Evolutionary conservation across 2,329 filamentous ascomycete species (phyloP).

Genomic region (Colletotrichum sp.): DNA sequence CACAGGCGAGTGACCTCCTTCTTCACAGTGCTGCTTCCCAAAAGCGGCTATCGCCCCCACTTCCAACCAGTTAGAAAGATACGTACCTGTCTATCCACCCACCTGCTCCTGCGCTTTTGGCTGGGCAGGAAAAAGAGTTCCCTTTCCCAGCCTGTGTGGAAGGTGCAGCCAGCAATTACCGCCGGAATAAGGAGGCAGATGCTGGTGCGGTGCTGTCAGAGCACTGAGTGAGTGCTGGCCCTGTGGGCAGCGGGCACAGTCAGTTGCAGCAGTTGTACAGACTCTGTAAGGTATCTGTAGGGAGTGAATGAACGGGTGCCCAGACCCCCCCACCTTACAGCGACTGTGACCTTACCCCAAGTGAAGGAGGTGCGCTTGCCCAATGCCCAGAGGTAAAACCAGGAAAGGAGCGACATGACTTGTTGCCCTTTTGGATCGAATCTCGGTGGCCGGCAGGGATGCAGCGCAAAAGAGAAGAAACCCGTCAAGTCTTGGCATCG

Average conservation of each 20-base stretch:
- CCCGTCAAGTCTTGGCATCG: slow-evolving; percentile 18
- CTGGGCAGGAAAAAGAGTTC: background rate
- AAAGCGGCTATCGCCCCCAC: background rate
- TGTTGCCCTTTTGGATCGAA: background rate
- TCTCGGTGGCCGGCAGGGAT: slow-evolving; percentile 3
- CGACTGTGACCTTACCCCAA: background rate
- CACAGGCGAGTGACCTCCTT: background rate
- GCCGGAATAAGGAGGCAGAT: background rate
- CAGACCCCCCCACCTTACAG: background rate
- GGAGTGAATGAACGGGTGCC: background rate
- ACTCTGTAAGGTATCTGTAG: too few species aligned
- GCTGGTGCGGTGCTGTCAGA: background rate
- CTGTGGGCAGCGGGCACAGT: background rate
- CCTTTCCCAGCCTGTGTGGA: background rate
- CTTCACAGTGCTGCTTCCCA: background rate
- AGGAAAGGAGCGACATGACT: slow-evolving; percentile 2
- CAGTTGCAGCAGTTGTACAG: background rate
- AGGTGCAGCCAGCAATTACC: background rate
- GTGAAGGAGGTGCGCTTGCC: background rate
- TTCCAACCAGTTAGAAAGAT: background rate
- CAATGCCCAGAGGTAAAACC: background rate
- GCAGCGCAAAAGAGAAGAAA: slow-evolving; percentile 10
- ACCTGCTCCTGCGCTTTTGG: background rate
- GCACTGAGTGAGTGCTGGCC: background rate
- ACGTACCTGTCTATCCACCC: background rate